phyloP scores from a whole-genome alignment of 306 rosid genomes.

The Neltuma alba region DNA sequence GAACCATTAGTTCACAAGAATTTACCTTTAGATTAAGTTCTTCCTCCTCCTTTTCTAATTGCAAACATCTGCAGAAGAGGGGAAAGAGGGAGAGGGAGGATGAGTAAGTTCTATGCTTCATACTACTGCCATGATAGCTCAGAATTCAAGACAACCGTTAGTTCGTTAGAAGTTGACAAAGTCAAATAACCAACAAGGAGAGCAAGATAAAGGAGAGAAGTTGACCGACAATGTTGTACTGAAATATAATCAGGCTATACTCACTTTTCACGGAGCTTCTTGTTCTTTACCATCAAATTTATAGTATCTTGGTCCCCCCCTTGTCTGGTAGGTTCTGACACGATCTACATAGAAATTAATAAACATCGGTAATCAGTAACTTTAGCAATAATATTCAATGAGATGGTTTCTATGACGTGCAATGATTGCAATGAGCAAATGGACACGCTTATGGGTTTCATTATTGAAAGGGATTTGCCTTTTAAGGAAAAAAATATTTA shows the following conservation, averaged over 20 bases:
- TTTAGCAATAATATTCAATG: constrained; percentile 17
- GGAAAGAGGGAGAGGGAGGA: not conserved
- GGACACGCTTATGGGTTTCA: constrained; percentile 7
- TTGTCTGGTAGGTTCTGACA: constrained; percentile 31
- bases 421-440: constrained; percentile 1
- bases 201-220: not conserved
- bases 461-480: not conserved
- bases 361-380: constrained; percentile 14
- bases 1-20: constrained; percentile 24
- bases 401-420: constrained; percentile 13
- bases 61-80: constrained; percentile 58
- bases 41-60: constrained; percentile 54
- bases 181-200: not conserved
- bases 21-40: constrained; percentile 70
- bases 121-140: constrained; percentile 10
- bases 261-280: constrained; percentile 68
- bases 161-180: constrained; percentile 13
- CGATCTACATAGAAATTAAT: constrained; percentile 45
- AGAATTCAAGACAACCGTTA: constrained; percentile 15
- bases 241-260: constrained; percentile 33
- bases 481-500: not conserved
- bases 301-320: constrained; percentile 49
- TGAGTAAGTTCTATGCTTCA: constrained; percentile 25
- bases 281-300: constrained; percentile 60
- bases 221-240: constrained; percentile 3